These are phyloP conservation scores for Naegleria fowleri DNA, from an alignment of 208 protist genomes.

Conservation along the genomic window DNA sequence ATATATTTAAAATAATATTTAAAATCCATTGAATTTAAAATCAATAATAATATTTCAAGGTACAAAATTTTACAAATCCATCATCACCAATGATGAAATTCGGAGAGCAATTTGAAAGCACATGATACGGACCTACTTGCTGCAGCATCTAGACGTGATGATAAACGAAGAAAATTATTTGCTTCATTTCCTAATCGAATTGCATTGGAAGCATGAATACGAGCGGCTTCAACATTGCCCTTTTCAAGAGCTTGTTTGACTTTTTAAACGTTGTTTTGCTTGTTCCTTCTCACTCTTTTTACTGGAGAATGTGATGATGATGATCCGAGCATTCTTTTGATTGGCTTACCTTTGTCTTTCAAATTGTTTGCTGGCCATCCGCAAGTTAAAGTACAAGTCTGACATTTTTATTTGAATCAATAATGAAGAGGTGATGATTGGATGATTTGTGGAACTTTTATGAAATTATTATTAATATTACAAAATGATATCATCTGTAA, in stretches of 20 bases:
- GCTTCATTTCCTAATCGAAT: slow-evolving; percentile 93
- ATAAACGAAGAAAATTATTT: slow-evolving; percentile 86
- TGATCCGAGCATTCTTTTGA: too few species aligned
- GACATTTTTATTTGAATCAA: not conserved
- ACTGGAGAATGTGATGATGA: not conserved
- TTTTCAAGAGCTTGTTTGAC: slow-evolving; percentile 90
- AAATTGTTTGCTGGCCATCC: not conserved
- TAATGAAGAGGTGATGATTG: too few species aligned
- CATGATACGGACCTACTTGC: slow-evolving; percentile 54
- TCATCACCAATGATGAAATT: slow-evolving; percentile 81
- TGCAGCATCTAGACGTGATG: slow-evolving; percentile 88
- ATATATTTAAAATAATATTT: not conserved
- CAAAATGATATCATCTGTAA: too few species aligned
- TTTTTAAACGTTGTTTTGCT: slow-evolving; percentile 77
- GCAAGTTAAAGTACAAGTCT: not conserved
- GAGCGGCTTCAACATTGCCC: slow-evolving; percentile 90
- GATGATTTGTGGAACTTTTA: not conserved
- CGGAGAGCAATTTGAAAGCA: slow-evolving; percentile 77
- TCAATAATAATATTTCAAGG: too few species aligned
- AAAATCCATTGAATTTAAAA: not conserved
- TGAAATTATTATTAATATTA: not conserved
- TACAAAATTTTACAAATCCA: slow-evolving; percentile 87
- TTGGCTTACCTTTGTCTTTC: not conserved
- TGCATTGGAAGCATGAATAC: slow-evolving; percentile 95
- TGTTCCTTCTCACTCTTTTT: slow-evolving; percentile 82